Evolutionary conservation across 768 basidiomycete genomes (phyloP), one percentile per base, ranked within the genome.

Genomic region (Tulasnella sp.): DNA sequence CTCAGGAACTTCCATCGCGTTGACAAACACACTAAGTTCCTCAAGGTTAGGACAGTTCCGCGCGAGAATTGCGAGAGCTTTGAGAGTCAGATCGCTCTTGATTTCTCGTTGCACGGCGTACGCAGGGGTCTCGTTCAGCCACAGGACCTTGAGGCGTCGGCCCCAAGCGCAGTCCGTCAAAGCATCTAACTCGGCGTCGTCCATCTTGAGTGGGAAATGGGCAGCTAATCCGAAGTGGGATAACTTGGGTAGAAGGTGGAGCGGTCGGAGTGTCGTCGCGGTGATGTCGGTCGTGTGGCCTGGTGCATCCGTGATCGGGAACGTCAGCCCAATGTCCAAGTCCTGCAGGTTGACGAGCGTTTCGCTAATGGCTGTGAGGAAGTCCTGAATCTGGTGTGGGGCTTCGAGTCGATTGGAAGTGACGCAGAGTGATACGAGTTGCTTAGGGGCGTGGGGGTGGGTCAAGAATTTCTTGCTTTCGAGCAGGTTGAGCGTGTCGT

Each of bases 161-260:
- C 68, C 39, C 39, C 68, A 39, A n/a, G 68, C 40, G n/a, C 47
- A 52, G n/a, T 52, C 22, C 26, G 68, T 69, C 26, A 42, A 69
- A 4, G 47, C 44, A 42, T 69, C 68, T 16, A 69, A 42, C 22
- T 69, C 68, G 12, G 40, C 42, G 47, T 69, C 68, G 16, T 41
- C 44, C 68, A 69, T 69, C 42, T 69, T 69, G 42, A 69, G 17
- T 6, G 68, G 68, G 42, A 69, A 69, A 47, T 69, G 68, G n/a
- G 68, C 41, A n/a, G 68, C 68, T 35, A 69, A n/a, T 35, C 68
- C 68, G 41, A 69, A 69, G 44, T 69, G 68, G 42, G 44, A 16
- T 26, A 69, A 42, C 3, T 69, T 42, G 14, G 68, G 39, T 19
- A 69, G 42, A 19, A 59, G 29, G 39, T 9, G 39, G 34, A 69